Evolutionary conservation across 148 eudicot genomes (phyloP), one percentile per base, ranked within the genome.

Genomic region (Nepenthes gracilis): DNA sequence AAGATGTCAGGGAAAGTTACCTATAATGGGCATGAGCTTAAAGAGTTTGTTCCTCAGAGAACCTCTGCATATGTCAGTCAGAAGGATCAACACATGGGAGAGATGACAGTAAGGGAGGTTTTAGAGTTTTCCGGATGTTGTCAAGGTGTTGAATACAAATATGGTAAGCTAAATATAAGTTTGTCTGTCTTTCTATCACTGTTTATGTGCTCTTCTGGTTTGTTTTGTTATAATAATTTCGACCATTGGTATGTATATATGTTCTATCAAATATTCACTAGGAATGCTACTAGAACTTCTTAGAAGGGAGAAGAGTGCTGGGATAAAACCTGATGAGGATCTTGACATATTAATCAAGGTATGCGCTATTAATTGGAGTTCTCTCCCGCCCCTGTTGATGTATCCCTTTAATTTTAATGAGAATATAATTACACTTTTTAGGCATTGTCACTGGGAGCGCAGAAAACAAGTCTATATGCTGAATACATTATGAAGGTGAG

Each of bases 221-320:
- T 55, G 36, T 33, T 33, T 8, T 55, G 2, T 9, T 32, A 5
- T 35, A 32, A 35, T 9, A 55, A 8, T 55, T 55, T 33, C 0
- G 33, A 35, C 7, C 2, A 2, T 9, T 33, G 58, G 36, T 47
- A 1, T 51, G 32, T 50, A 38, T 55, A 13, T 32, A 23, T 23
- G 23, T 23, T 23, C 23, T 23, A 48, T 57, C 9, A 33, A 56
- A 63, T 32, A 49, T 36, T 13, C 14, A 48, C 32, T 70, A 93
- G 98, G 86, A 61, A 78, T 93, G 95, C 82, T 93, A 65, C 74
- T 74, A 80, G 98, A 93, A 69, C 96, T 93, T 68, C 72, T 93
- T 55, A 78, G 85, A 72, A 74, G 96, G 70, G 98, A 93, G 67
- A 84, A 78, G 66, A 67, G 70, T 54, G 81, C 69, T 23, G 82